These are phyloP conservation scores for Venturia asperata DNA, from an alignment of 2,329 filamentous ascomycete genomes.

Conservation along the genomic window DNA sequence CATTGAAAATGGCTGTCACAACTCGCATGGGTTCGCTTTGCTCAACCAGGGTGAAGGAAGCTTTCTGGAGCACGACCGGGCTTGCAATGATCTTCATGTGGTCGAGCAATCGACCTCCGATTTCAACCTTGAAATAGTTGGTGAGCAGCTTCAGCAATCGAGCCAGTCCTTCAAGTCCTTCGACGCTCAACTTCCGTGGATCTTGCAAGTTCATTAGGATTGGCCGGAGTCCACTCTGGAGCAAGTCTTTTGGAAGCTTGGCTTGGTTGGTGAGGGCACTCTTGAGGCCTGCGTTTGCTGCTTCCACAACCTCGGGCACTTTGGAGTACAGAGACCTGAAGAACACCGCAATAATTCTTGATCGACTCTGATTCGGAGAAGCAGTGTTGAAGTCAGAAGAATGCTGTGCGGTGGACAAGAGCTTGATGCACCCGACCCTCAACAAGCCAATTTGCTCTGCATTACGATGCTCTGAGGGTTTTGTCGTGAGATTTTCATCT, in stretches of 20 bases:
- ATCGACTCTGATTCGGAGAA: constrained; percentile 55
- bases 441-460: constrained; percentile 88
- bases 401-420: constrained; percentile 86
- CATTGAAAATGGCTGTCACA: constrained; percentile 88
- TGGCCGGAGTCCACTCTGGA: constrained; percentile 87
- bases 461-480: constrained; percentile 90
- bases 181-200: constrained; percentile 78
- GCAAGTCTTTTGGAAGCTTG: constrained; percentile 87
- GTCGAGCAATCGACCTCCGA: constrained; percentile 84
- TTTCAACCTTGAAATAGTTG: constrained; percentile 99
- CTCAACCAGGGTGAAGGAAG: constrained; percentile 91
- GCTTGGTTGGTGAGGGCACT: constrained; percentile 81
- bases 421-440: constrained; percentile 84
- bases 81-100: constrained; percentile 90
- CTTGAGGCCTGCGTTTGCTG: constrained; percentile 83
- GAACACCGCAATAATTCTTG: constrained; percentile 79
- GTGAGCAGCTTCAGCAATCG: constrained; percentile 84
- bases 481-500: constrained; percentile 86
- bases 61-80: constrained; percentile 69
- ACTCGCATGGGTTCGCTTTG: constrained; percentile 91
- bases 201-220: constrained; percentile 97
- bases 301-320: constrained; percentile 84
- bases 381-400: constrained; percentile 85
- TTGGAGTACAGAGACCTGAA: constrained; percentile 97
- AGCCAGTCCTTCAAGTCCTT: constrained; percentile 84